Evolutionary conservation across 495 filamentous ascomycete species (phyloP).

Genomic region (Daldinia grandis): DNA sequence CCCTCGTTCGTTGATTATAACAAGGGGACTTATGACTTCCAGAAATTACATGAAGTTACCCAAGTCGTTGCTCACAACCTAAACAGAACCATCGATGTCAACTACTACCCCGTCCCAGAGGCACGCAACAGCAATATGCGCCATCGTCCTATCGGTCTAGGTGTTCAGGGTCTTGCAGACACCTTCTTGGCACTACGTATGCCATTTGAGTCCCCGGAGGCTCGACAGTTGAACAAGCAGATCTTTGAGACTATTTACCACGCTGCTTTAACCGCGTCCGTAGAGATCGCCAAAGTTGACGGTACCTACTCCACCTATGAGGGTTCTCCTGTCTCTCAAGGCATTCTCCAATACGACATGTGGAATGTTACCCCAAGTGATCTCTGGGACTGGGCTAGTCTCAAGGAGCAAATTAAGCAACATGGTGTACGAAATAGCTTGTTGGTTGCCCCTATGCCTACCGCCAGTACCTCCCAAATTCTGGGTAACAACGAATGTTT

Average conservation of each 20-base stretch:
- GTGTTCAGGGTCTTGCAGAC: constrained; percentile 98
- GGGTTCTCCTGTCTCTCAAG: constrained; percentile 93
- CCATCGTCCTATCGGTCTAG: constrained; percentile 91
- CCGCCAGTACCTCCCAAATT: constrained; percentile 95
- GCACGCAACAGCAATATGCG: constrained; percentile 95
- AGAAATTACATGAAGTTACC: constrained; percentile 91
- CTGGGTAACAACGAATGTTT: constrained; percentile 99
- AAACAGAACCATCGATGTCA: constrained; percentile 97
- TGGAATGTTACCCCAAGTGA: constrained; percentile 92
- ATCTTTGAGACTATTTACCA: constrained; percentile 99
- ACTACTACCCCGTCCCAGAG: constrained; percentile 95
- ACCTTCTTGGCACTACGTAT: constrained; percentile 95
- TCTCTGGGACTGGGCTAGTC: constrained; percentile 92
- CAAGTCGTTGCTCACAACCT: constrained; percentile 90
- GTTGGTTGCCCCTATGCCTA: constrained; percentile 96
- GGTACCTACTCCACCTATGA: constrained; percentile 90
- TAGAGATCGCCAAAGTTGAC: constrained; percentile 79
- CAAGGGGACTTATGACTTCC: constrained; percentile 87
- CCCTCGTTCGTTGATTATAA: constrained; percentile 87
- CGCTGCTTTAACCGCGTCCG: constrained; percentile 87
- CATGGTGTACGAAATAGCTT: constrained; percentile 94
- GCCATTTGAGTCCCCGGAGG: constrained; percentile 95
- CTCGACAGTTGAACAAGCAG: constrained; percentile 91
- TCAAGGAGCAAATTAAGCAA: constrained; percentile 91
- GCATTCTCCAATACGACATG: constrained; percentile 98